These are phyloP conservation scores for Mollisia scopiformis DNA, from an alignment of 2,329 filamentous ascomycete genomes.

Conservation along the genomic window DNA sequence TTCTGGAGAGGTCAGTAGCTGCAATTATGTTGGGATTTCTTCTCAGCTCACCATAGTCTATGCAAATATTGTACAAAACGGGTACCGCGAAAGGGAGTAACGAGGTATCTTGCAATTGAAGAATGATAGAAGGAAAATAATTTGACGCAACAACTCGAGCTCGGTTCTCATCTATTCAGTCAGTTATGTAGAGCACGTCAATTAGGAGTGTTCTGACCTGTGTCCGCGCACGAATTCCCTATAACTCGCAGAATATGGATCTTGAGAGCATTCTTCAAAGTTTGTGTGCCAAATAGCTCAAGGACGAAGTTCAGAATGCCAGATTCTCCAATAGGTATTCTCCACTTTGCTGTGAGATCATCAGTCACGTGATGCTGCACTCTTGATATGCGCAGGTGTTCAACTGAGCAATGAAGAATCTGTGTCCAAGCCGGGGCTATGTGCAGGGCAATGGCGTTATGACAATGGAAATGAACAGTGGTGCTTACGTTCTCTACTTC, in stretches of 20 bases:
- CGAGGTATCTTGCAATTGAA: slow-evolving; percentile 49
- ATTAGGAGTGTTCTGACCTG: slow-evolving; percentile 42
- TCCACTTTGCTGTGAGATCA: slow-evolving; percentile 52
- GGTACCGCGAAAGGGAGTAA: slow-evolving; percentile 57
- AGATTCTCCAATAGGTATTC: slow-evolving; percentile 58
- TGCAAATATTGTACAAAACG: slow-evolving; percentile 64
- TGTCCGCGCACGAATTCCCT: slow-evolving; percentile 66
- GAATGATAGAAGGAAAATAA: slow-evolving; percentile 50
- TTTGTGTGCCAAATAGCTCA: slow-evolving; percentile 44
- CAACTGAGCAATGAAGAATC: too few relatives aligned
- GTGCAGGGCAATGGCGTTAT: too few relatives aligned
- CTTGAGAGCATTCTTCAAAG: slow-evolving; percentile 46
- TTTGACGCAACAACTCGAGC: slow-evolving; percentile 54
- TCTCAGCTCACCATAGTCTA: slow-evolving; percentile 59
- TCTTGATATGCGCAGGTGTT: too few relatives aligned
- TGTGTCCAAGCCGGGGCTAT: too few relatives aligned
- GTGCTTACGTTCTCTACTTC: slow-evolving; percentile 56
- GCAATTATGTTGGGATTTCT: slow-evolving; percentile 19
- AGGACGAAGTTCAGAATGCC: slow-evolving; percentile 61
- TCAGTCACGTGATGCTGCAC: slow-evolving; percentile 22
- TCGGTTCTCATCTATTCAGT: slow-evolving; percentile 57
- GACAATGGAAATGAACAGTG: background rate
- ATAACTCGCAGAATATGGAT: slow-evolving; percentile 59
- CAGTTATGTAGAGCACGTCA: slow-evolving; percentile 3
- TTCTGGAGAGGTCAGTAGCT: slow-evolving; percentile 40